Percentiles rank a stretch among this genome's conserved stretches.
Conservation (phyloP, 345 rosid genomes). For the Brassica napus region DNA sequence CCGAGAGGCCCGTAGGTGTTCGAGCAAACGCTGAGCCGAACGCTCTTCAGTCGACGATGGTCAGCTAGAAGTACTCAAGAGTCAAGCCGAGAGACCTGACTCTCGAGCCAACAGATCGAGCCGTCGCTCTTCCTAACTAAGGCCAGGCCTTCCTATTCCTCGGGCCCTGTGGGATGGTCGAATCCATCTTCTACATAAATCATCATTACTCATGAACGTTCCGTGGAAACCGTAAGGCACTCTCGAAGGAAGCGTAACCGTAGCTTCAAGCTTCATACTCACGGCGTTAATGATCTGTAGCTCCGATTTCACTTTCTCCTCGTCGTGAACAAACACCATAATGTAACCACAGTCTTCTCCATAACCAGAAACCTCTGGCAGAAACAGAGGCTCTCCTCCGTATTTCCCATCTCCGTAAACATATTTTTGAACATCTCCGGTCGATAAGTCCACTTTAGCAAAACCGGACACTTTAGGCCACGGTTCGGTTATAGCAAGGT, state of each 20-base stretch:
- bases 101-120: too few relatives aligned
- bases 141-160: too few relatives aligned
- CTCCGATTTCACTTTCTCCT: constrained; percentile 66
- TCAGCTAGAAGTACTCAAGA: too few relatives aligned
- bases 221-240: constrained; percentile 93
- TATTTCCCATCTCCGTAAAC: constrained; percentile 57
- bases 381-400: constrained; percentile 79
- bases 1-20: too few relatives aligned
- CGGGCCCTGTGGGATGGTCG: too few relatives aligned
- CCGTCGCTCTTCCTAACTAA: too few relatives aligned
- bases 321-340: constrained; percentile 69
- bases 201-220: constrained; percentile 57
- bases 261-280: constrained; percentile 58
- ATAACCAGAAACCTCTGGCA: constrained; percentile 42
- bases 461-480: constrained; percentile 94
- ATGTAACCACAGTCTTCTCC: constrained; percentile 58
- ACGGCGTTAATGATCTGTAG: constrained; percentile 60
- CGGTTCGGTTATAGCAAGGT: constrained; percentile 74
- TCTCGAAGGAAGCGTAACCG: constrained; percentile 67
- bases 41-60: too few relatives aligned
- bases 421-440: constrained; percentile 54
- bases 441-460: constrained; percentile 67
- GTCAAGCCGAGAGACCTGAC: too few relatives aligned
- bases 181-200: too few relatives aligned
- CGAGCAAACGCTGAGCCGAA: too few relatives aligned